phyloP scores from a whole-genome alignment of 2,329 filamentous ascomycete species.

The Paraphaeosphaeria minitans region DNA sequence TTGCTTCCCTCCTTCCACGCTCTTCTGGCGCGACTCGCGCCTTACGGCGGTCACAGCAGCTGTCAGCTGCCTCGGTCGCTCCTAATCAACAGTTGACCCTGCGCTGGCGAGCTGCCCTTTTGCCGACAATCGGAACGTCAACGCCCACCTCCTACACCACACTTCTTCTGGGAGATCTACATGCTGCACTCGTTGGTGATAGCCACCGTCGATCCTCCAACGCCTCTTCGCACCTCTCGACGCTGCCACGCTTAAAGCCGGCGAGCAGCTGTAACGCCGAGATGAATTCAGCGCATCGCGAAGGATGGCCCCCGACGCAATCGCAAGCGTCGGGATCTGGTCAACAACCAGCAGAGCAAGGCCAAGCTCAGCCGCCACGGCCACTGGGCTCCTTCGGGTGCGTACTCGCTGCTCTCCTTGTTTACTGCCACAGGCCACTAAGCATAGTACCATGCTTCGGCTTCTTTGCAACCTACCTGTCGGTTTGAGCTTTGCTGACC shows the following conservation, averaged over 20 bases:
- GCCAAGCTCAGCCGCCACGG: slow-evolving; percentile 39
- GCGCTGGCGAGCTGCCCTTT: slow-evolving; percentile 22
- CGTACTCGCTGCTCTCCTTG: slow-evolving; percentile 19
- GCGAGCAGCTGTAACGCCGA: slow-evolving; percentile 38
- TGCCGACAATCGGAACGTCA: slow-evolving; percentile 20
- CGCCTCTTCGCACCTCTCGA: slow-evolving; percentile 22
- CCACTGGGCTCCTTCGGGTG: slow-evolving; percentile 46
- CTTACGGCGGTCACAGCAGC: background rate
- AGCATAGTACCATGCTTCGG: slow-evolving; percentile 24
- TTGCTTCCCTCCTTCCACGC: background rate
- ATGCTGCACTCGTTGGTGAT: slow-evolving; percentile 23
- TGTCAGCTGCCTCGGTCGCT: slow-evolving; percentile 5
- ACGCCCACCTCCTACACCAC: slow-evolving; percentile 17
- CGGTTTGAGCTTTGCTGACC: slow-evolving; percentile 25
- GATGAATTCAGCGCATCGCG: slow-evolving; percentile 50
- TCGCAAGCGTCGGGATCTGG: slow-evolving; percentile 55
- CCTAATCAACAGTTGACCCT: slow-evolving; percentile 19
- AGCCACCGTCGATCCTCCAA: slow-evolving; percentile 16
- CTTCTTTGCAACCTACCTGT: slow-evolving; percentile 17
- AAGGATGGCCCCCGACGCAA: slow-evolving; percentile 52
- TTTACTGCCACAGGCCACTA: slow-evolving; percentile 17
- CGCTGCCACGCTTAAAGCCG: slow-evolving; percentile 32
- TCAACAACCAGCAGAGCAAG: slow-evolving; percentile 48
- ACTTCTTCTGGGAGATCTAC: slow-evolving; percentile 18
- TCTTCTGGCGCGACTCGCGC: background rate